Conservation (phyloP, 2,329 filamentous ascomycete genomes). For the Diplodia sapinea region DNA sequence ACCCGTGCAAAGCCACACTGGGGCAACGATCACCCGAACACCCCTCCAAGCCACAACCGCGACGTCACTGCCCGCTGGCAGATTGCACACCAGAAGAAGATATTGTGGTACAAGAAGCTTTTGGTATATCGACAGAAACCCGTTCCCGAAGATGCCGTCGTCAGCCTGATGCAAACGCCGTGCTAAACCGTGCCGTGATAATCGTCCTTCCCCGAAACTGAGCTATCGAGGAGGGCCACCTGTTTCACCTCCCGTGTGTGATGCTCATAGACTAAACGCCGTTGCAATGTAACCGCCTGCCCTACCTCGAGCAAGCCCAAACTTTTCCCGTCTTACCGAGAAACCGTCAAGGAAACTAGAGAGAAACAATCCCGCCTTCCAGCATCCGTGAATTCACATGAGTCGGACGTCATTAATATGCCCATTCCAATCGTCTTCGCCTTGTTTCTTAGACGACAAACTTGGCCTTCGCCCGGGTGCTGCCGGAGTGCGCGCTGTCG, state of each 20-base stretch:
- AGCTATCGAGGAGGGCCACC: conserved; percentile 33
- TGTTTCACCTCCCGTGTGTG: conserved; percentile 32
- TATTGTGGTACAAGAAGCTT: conserved; percentile 15
- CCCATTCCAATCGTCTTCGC: conserved; percentile 1
- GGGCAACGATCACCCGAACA: conserved; percentile 25
- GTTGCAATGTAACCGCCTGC: conserved; percentile 30
- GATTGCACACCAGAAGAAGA: background rate
- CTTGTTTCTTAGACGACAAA: conserved; percentile 70
- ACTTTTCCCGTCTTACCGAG: conserved; percentile 15
- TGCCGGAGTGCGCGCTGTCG: conserved; percentile 89
- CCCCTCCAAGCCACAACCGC: conserved; percentile 18
- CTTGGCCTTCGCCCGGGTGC: conserved; percentile 95
- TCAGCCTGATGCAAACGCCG: conserved; percentile 31
- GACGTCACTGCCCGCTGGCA: conserved; percentile 6
- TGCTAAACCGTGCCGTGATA: conserved; percentile 31
- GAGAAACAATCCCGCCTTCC: conserved; percentile 14
- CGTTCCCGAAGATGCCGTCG: conserved; percentile 29
- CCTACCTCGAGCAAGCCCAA: conserved; percentile 17
- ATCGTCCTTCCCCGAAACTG: conserved; percentile 28
- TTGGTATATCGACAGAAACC: conserved; percentile 30
- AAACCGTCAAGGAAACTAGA: conserved; percentile 17
- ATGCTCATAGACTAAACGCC: conserved; percentile 30
- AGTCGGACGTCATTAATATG: conserved; percentile 11
- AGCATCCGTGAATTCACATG: conserved; percentile 14
- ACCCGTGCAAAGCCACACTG: conserved; percentile 23